phyloP scores from a whole-genome alignment of 345 rosid species.

The Brassica rapa region DNA sequence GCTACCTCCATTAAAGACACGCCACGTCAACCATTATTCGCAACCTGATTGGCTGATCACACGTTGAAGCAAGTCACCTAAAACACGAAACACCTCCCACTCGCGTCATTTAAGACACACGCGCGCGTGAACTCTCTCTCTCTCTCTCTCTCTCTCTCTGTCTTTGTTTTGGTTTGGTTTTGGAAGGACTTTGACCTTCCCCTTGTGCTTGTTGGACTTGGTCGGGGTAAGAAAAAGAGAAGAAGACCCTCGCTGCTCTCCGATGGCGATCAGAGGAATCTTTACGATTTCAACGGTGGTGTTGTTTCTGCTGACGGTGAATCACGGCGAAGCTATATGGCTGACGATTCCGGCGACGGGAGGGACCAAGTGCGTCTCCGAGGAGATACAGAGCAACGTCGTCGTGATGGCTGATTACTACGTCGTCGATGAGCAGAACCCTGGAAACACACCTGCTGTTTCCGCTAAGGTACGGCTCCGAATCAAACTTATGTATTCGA shows the following conservation, averaged over 20 bases:
- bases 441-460: constrained; percentile 47
- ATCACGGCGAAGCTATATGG: constrained; percentile 66
- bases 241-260: constrained; percentile 28
- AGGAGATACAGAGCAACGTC: constrained; percentile 84
- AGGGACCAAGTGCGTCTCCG: constrained; percentile 82
- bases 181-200: constrained; percentile 20
- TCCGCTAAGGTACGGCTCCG: constrained; percentile 53
- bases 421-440: constrained; percentile 64
- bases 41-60: constrained; percentile 23
- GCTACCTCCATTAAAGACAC: constrained; percentile 6
- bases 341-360: constrained; percentile 75
- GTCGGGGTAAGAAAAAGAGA: background rate
- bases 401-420: constrained; percentile 80
- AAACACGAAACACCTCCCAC: background rate
- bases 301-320: constrained; percentile 25
- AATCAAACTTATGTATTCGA: background rate
- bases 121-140: constrained; percentile 25
- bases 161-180: background rate
- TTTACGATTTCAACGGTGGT: constrained; percentile 19
- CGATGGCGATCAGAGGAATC: constrained; percentile 32
- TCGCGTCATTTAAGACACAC: background rate
- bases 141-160: background rate
- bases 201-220: constrained; percentile 11
- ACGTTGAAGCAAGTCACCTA: constrained; percentile 32
- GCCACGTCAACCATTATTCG: constrained; percentile 17